Conservation (phyloP, 331 rosid genomes). For the Rhamnella rubrinervis region DNA sequence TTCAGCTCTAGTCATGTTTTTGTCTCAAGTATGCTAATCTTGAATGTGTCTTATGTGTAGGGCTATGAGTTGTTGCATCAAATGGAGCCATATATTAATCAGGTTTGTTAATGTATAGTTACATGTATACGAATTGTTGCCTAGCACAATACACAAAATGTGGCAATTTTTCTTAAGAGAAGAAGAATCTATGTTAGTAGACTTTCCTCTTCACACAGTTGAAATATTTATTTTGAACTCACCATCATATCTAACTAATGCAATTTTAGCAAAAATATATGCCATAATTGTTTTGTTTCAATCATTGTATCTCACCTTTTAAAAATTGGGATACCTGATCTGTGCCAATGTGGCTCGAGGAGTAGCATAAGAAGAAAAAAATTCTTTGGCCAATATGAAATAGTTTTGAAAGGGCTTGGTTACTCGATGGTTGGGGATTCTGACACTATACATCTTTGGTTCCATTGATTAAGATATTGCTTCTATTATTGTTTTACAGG, state of each 20-base stretch:
- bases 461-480: slow-evolving; percentile 12
- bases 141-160: neutral
- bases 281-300: too few relatives aligned
- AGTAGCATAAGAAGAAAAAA: neutral
- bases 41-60: slow-evolving; percentile 42
- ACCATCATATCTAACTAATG: too few relatives aligned
- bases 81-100: slow-evolving; percentile 99
- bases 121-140: neutral
- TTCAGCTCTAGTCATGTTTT: slow-evolving; percentile 15
- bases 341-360: neutral
- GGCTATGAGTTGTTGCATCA: slow-evolving; percentile 97
- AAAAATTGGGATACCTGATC: too few relatives aligned
- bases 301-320: neutral
- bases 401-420: neutral
- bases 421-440: slow-evolving; percentile 2
- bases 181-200: neutral
- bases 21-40: slow-evolving; percentile 30
- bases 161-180: neutral
- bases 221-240: too few relatives aligned
- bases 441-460: neutral
- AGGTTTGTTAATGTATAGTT: slow-evolving; percentile 47
- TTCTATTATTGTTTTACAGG: slow-evolving; percentile 53
- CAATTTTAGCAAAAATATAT: too few relatives aligned
- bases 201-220: too few relatives aligned
- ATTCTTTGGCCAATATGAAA: neutral